Conservation (phyloP, 2,329 filamentous ascomycete species). For the Arthrobotrys conoides region DNA sequence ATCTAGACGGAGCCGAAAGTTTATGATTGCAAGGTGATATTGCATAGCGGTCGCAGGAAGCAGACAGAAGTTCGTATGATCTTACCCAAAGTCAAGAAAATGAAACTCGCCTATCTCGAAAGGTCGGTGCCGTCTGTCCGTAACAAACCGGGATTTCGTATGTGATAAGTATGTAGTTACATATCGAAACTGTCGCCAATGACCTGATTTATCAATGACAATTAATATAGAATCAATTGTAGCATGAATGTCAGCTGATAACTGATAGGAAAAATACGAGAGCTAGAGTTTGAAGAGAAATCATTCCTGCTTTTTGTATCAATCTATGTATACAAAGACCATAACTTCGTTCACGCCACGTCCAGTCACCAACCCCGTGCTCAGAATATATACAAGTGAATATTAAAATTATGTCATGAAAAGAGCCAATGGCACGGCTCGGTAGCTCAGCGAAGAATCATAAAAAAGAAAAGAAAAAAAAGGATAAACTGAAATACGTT, state of each 20-base stretch:
- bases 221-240: not conserved
- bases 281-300: constrained; percentile 7
- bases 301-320: constrained; percentile 29
- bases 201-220: not conserved
- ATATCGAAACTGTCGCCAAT: not conserved
- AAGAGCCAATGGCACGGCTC: constrained; percentile 28
- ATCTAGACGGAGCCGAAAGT: constrained; percentile 2
- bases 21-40: not conserved
- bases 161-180: not conserved
- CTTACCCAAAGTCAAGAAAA: not conserved
- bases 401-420: constrained; percentile 52
- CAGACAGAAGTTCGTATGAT: not conserved
- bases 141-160: not conserved
- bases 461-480: constrained; percentile 7
- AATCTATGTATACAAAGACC: constrained; percentile 31
- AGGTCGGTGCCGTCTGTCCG: not conserved
- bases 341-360: constrained; percentile 40
- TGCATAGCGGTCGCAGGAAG: not conserved
- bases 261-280: constrained; percentile 4
- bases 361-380: not conserved
- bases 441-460: constrained; percentile 13
- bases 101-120: constrained; percentile 16
- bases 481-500: constrained; percentile 10
- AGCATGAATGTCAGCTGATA: constrained; percentile 12
- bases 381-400: constrained; percentile 53